Evolutionary conservation across 2,329 filamentous ascomycete species (phyloP).

Genomic region (Akanthomyces muscarius): DNA sequence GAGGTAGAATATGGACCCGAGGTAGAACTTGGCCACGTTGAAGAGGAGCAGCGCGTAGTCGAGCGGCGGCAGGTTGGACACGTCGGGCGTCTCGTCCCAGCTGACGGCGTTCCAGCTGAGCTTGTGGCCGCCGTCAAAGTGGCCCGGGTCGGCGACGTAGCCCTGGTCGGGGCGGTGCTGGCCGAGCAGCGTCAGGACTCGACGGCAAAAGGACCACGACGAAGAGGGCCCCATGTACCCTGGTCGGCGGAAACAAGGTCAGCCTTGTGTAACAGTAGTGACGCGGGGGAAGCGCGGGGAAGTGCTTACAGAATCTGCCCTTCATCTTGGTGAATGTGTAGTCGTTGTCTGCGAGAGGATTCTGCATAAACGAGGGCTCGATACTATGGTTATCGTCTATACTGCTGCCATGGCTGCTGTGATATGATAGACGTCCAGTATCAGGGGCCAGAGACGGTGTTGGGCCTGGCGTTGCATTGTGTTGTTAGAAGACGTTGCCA

Average conservation of each 20-base stretch:
- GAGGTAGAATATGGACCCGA: constrained; percentile 24
- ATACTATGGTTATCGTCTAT: constrained; percentile 15
- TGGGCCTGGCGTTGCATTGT: constrained; percentile 3
- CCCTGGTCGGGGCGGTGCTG: constrained; percentile 30
- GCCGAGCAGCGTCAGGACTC: constrained; percentile 31
- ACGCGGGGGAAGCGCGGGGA: not conserved
- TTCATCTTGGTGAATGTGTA: constrained; percentile 30
- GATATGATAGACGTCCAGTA: constrained; percentile 12
- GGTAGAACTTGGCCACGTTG: constrained; percentile 25
- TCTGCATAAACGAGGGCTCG: constrained; percentile 20
- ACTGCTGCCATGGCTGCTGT: constrained; percentile 15
- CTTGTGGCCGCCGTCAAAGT: constrained; percentile 30
- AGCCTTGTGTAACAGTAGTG: not conserved
- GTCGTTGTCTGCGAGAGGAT: constrained; percentile 31
- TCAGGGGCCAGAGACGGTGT: constrained; percentile 14
- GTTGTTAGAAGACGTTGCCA: constrained; percentile 1
- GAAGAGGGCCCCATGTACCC: constrained; percentile 35
- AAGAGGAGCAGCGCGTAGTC: constrained; percentile 25
- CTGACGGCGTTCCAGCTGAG: constrained; percentile 27
- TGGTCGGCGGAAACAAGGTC: constrained; percentile 10
- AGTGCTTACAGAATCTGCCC: constrained; percentile 28
- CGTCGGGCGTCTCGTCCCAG: constrained; percentile 24
- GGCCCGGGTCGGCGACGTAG: constrained; percentile 29
- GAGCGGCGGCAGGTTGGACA: constrained; percentile 25
- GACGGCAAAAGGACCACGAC: constrained; percentile 34